Evolutionary conservation across 1,139 yeast genomes (phyloP), one percentile per base, ranked within the genome.

Genomic region (Chernovozyma sophiae-reginae): DNA sequence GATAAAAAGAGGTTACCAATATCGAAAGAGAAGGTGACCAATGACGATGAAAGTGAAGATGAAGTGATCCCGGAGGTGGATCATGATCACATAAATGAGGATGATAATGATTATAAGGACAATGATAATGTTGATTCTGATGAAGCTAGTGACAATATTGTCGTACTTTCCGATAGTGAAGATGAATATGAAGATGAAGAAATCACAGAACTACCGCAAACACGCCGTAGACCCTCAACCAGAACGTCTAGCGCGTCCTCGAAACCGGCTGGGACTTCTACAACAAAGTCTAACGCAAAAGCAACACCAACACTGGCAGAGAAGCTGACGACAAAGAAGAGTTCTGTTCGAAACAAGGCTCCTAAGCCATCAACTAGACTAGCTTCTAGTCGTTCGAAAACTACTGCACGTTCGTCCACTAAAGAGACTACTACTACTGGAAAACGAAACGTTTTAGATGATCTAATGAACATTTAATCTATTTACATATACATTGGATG

Each of bases 91-190:
- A 10, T 20, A 7, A 25, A 5, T 40, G 77, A 72, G 43, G 76
- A 74, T 17, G 58, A 73, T 34, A 92, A 81, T 49, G 82, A 77
- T 51, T 75, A 79, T 31, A 90, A 20, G 10, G 23, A 20, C 10
- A 10, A 7, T 20, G 23, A 20, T 20, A 10, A 20, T 20, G 23
- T 20, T 20, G 23, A 20, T 20, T 6, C 6, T 20, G 23, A 20
- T 16, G 29, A 7, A 7, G 18, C 6, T 12, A 29, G 24, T 16
- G 29, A 30, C 24, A 18, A 16, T 5, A 6, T 22, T n/a, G 19
- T 31, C 10, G 15, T 31, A 3, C 25, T 25, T 10, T 32, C 36
- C 8, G 35, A 26, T 13, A 41, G 43, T 22, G 41, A 34, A 37
- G 49, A 43, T 19, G 46, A 39, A 24, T 28, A 6, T 7, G 11